phyloP scores from a whole-genome alignment of 768 basidiomycete species.

The Pulveroboletus sp. region DNA sequence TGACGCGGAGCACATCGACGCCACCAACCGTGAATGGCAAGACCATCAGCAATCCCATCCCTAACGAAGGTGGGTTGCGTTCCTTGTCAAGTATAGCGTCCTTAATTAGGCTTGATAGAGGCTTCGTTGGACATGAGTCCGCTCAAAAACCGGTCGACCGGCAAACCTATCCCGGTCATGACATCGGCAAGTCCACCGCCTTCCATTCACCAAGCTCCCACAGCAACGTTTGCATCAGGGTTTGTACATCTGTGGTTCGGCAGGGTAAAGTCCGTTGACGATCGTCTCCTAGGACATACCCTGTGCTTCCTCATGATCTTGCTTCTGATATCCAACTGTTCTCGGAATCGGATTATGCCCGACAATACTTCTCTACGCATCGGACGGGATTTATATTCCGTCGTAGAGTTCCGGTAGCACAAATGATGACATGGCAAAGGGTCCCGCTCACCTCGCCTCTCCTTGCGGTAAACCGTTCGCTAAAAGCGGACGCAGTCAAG shows the following conservation, averaged over 20 bases:
- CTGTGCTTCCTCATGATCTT: conserved; percentile 74
- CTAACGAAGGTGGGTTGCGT: conserved; percentile 56
- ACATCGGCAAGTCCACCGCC: conserved; percentile 29
- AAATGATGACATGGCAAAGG: conserved; percentile 93
- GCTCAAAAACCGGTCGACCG: conserved; percentile 57
- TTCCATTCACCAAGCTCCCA: conserved; percentile 24
- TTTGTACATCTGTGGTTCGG: conserved; percentile 32
- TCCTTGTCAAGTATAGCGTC: neutral
- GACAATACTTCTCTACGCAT: conserved; percentile 85
- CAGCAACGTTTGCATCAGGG: conserved; percentile 60
- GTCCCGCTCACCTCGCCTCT: conserved; percentile 68
- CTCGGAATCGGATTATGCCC: conserved; percentile 79
- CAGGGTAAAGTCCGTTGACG: conserved; percentile 2
- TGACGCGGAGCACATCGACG: conserved; percentile 34
- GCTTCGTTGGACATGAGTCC: conserved; percentile 74
- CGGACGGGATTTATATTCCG: conserved; percentile 86
- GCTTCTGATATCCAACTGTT: conserved; percentile 85
- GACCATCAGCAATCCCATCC: conserved; percentile 63
- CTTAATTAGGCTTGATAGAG: conserved; percentile 33
- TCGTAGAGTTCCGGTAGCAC: conserved; percentile 73
- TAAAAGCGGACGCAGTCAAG: conserved; percentile 76
- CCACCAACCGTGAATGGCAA: conserved; percentile 54
- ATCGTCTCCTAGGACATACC: conserved; percentile 54
- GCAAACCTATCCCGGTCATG: conserved; percentile 61
- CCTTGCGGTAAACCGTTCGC: conserved; percentile 58